Base-by-base conservation (phyloP, 1,284 basidiomycete genomes). In the Caloboletus firmus region DNA sequence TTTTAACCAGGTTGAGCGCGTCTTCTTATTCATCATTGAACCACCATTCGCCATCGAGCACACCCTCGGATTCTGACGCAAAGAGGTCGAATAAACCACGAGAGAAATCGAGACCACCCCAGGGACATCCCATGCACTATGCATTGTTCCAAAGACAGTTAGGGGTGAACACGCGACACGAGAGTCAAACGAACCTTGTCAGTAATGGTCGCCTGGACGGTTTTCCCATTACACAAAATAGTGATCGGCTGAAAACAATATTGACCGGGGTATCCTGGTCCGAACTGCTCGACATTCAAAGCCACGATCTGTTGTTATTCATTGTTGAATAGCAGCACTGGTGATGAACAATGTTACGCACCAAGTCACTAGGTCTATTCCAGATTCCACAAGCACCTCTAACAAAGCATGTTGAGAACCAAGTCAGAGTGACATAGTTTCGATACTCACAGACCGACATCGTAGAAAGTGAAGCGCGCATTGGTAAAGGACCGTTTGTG, bases 51-150 rank as follows among this genome's bases (percentile, higher is more conserved):
- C 82, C 83, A 44, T 70, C 67, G 53, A 91, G 67, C 24, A 83
- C 76, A 54, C 89, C 91, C 1, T 56, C 61, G 45, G 64, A 56
- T 59, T 76, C 70, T 13, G 67, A 32, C 0, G 79, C 80, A 58
- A 89, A 86, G 67, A 65, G 73, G 2, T 63, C 45, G 76, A 97
- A 97, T 44, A 97, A 80, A 43, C 84, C 80, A n/a, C 73, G 72
- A 22, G 89, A 89, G 51, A 95, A 76, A 74, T 97, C 94, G 52
- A 97, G 83, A 41, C 81, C 90, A 46, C 83, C 85, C 55, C 74
- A 80, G 1, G 83, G 81, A 67, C 91, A 94, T 34, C 80, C 83
- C 49, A 80, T 81, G 68, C 91, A 93, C 82, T 89, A 52, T 24
- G n/a, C n/a, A n/a, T n/a, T 31, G 12, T 41, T 39, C 12, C 35